A percentile compares a stretch with the other conserved stretches of the same genome.
Conservation (phyloP, 1,139 yeast species). For the Citeromyces hawaiiensis region DNA sequence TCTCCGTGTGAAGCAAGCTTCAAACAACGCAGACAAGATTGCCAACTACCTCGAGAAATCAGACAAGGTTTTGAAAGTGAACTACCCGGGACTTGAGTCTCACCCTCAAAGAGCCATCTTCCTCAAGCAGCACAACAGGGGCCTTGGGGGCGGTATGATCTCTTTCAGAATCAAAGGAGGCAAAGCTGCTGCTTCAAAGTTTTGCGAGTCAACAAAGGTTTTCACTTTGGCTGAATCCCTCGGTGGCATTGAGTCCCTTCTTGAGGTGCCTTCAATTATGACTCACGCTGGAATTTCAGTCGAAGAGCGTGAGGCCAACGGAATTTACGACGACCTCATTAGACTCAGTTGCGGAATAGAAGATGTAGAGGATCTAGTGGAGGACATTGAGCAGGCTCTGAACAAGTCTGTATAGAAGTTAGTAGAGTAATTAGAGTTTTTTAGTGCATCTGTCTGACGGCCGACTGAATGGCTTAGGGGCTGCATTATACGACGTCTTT, state of each 20-base stretch:
- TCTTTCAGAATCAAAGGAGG: slow-evolving; percentile 82
- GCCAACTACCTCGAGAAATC: slow-evolving; percentile 52
- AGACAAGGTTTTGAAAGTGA: slow-evolving; percentile 45
- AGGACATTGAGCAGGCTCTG: slow-evolving; percentile 65
- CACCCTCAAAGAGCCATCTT: slow-evolving; percentile 57
- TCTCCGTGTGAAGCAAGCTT: slow-evolving; percentile 62
- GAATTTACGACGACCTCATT: slow-evolving; percentile 72
- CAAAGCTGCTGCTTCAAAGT: slow-evolving; percentile 59
- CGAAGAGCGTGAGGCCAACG: slow-evolving; percentile 67
- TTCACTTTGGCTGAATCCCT: slow-evolving; percentile 84
- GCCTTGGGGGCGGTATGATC: slow-evolving; percentile 86
- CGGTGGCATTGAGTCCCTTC: slow-evolving; percentile 80
- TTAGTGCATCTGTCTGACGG: too few relatives aligned
- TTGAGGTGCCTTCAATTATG: slow-evolving; percentile 88
- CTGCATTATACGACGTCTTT: too few relatives aligned
- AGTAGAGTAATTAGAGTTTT: slow-evolving; percentile 5
- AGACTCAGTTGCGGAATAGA: slow-evolving; percentile 84
- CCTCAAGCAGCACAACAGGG: slow-evolving; percentile 66
- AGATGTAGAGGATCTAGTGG: slow-evolving; percentile 64
- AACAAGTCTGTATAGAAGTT: slow-evolving; percentile 15
- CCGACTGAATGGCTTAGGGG: too few relatives aligned
- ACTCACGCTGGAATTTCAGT: slow-evolving; percentile 88
- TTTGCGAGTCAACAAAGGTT: slow-evolving; percentile 61
- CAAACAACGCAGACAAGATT: slow-evolving; percentile 51
- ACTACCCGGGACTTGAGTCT: slow-evolving; percentile 70